These are phyloP conservation scores for Cordyceps cicadae DNA, from an alignment of 2,329 filamentous ascomycete genomes.

Conservation along the genomic window DNA sequence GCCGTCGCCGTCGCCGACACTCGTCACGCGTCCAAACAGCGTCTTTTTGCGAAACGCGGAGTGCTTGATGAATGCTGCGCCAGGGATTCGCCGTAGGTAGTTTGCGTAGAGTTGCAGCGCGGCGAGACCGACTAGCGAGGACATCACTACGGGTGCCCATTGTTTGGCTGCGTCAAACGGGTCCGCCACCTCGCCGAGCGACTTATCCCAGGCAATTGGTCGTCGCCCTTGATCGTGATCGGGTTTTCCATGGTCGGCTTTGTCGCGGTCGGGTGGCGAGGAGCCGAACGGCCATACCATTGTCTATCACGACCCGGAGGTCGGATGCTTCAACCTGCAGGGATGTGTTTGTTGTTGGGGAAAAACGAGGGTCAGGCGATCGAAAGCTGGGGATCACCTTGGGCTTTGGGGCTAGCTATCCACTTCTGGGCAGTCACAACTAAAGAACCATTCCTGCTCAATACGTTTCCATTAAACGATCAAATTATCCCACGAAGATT, in stretches of 20 bases:
- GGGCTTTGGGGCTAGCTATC: neutral
- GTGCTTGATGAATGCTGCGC: conserved; percentile 65
- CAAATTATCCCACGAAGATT: neutral
- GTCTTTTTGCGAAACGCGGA: conserved; percentile 66
- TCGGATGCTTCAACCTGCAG: neutral
- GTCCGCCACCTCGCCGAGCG: conserved; percentile 23
- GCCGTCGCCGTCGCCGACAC: conserved; percentile 92
- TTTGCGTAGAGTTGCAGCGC: conserved; percentile 54
- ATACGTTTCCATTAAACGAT: neutral
- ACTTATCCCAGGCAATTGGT: conserved; percentile 32
- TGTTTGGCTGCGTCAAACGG: conserved; percentile 29
- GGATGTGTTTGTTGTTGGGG: conserved; percentile 13
- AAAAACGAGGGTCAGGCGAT: neutral
- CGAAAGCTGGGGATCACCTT: neutral
- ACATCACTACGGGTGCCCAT: conserved; percentile 31
- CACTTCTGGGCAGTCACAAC: neutral
- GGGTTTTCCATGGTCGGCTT: conserved; percentile 13
- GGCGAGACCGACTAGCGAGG: conserved; percentile 30
- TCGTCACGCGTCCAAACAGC: conserved; percentile 79
- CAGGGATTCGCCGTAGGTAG: conserved; percentile 78
- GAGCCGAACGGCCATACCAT: conserved; percentile 36
- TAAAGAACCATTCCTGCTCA: neutral
- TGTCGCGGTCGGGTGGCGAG: conserved; percentile 16
- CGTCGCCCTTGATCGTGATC: conserved; percentile 18
- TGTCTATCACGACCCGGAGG: conserved; percentile 22